Conservation (phyloP, 139 green algal genomes). For the Nannochloris sp. region DNA sequence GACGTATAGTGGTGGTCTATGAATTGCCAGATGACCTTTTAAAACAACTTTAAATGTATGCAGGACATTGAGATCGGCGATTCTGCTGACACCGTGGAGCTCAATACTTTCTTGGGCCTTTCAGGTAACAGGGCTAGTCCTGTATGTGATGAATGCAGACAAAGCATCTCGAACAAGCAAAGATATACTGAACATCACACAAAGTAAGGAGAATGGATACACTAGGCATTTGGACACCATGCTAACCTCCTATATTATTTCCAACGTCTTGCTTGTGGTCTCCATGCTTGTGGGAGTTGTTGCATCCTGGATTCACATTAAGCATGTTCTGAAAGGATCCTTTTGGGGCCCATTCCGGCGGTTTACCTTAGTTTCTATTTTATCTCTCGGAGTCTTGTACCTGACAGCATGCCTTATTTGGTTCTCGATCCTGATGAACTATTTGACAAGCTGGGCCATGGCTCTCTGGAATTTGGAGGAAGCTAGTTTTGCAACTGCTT, state of each 20-base stretch:
- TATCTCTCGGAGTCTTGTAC: not conserved
- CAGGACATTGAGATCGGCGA: conserved; percentile 4
- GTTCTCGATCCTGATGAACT: not conserved
- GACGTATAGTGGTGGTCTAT: too few relatives aligned
- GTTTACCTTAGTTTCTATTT: not conserved
- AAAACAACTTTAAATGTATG: not conserved
- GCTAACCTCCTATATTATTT: not conserved
- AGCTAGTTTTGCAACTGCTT: not conserved
- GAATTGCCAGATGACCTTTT: too few relatives aligned
- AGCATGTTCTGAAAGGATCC: conserved; percentile 11
- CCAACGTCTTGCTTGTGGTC: conserved; percentile 4
- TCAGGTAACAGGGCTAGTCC: conserved; percentile 12
- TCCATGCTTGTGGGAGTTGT: not conserved
- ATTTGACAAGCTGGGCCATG: conserved; percentile 4
- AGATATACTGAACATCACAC: conserved; percentile 3
- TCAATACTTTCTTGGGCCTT: conserved; percentile 14
- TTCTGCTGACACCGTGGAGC: conserved; percentile 20
- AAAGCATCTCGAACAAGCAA: not conserved
- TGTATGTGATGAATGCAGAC: conserved; percentile 12
- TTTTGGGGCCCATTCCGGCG: conserved; percentile 4
- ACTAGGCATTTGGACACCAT: conserved; percentile 8
- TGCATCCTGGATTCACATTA: not conserved
- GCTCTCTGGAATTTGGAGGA: conserved; percentile 1
- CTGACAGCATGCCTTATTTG: conserved; percentile 1
- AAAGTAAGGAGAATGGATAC: conserved; percentile 6